A percentile compares a stretch with the other conserved stretches of the same genome.
Conservation (phyloP, 768 basidiomycete genomes). For the Lactifluus piperatus region DNA sequence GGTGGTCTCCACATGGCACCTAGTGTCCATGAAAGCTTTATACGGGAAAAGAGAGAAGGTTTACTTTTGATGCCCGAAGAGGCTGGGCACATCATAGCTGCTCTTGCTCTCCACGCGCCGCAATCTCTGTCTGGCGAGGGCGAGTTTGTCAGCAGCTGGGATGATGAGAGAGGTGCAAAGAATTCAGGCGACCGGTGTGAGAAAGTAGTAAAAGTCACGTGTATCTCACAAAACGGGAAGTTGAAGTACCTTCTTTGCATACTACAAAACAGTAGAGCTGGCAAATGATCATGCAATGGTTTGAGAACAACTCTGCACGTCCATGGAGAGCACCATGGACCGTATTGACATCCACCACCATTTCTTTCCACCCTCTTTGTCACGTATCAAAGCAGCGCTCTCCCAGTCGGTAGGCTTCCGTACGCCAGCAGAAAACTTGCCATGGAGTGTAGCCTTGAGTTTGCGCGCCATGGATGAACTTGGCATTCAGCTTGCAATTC, state of each 20-base stretch:
- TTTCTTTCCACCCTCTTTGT: slow-evolving; percentile 47
- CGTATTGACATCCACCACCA: slow-evolving; percentile 72
- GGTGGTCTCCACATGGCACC: slow-evolving; percentile 46
- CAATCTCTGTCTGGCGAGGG: slow-evolving; percentile 60
- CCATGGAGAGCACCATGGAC: not conserved
- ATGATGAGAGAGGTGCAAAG: slow-evolving; percentile 57
- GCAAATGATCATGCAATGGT: not conserved
- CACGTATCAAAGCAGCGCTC: slow-evolving; percentile 33
- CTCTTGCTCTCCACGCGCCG: slow-evolving; percentile 57
- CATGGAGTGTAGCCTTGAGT: slow-evolving; percentile 54
- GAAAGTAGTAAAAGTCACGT: too few relatives aligned
- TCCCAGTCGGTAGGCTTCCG: slow-evolving; percentile 49
- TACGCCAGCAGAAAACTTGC: slow-evolving; percentile 53
- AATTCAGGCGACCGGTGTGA: slow-evolving; percentile 33
- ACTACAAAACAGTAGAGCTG: too few relatives aligned
- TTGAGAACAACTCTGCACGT: not conserved
- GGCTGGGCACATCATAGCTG: slow-evolving; percentile 72
- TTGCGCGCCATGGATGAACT: slow-evolving; percentile 54
- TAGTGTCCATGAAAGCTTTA: slow-evolving; percentile 48
- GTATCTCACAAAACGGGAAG: slow-evolving; percentile 1
- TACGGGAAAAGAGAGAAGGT: slow-evolving; percentile 50
- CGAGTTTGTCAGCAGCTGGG: slow-evolving; percentile 76
- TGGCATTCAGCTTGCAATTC: slow-evolving; percentile 49
- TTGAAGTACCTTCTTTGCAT: slow-evolving; percentile 15
- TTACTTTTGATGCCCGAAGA: slow-evolving; percentile 68